phyloP scores from a whole-genome alignment of 441 rosid genomes.

The Mallotus repandus region DNA sequence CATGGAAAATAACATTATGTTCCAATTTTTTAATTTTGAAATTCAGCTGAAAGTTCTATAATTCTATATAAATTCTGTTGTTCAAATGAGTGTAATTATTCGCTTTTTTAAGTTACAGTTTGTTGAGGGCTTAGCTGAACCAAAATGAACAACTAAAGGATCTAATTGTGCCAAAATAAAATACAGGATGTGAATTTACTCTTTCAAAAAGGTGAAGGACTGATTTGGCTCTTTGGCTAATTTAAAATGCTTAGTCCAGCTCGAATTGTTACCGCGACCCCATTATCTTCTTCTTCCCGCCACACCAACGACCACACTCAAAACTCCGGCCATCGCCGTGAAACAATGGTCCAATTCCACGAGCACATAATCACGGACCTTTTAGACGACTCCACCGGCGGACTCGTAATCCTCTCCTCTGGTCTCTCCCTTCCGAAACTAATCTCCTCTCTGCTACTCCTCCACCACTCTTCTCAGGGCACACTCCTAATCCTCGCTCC shows the following conservation, averaged over 20 bases:
- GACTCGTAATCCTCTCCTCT: constrained; percentile 74
- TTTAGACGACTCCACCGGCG: constrained; percentile 71
- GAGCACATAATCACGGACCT: constrained; percentile 76
- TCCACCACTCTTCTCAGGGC: constrained; percentile 73
- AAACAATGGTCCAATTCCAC: constrained; percentile 70
- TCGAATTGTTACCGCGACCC: background rate
- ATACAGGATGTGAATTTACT: too few relatives aligned
- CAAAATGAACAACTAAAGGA: too few relatives aligned
- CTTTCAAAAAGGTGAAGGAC: background rate
- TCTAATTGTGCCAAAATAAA: too few relatives aligned
- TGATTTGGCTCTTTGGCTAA: background rate
- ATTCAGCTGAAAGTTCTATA: too few relatives aligned
- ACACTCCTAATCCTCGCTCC: constrained; percentile 72
- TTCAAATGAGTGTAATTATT: too few relatives aligned
- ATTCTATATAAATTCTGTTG: too few relatives aligned
- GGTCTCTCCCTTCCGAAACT: constrained; percentile 82
- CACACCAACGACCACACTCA: constrained; percentile 8
- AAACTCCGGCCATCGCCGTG: constrained; percentile 13
- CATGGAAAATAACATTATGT: background rate
- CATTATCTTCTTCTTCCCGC: background rate
- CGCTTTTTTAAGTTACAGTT: too few relatives aligned
- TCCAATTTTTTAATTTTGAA: too few relatives aligned
- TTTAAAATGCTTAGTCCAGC: background rate
- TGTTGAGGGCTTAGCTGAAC: too few relatives aligned
- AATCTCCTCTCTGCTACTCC: constrained; percentile 64